Conservation (phyloP, 2,329 filamentous ascomycete species). For the Exserohilum rostratum region DNA sequence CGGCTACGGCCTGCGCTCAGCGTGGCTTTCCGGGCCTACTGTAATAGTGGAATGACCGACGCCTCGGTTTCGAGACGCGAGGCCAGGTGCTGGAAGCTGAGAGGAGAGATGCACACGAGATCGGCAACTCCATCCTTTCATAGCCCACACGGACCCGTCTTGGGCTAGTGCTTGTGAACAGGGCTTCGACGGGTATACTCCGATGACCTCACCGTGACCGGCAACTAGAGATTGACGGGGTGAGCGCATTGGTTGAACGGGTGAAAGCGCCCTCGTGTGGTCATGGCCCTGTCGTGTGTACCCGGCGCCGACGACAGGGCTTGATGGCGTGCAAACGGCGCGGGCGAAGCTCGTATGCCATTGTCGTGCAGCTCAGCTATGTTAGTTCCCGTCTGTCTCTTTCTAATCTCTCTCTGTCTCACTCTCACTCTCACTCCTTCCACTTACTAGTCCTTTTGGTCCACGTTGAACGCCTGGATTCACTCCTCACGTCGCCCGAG, state of each 20-base stretch:
- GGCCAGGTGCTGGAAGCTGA: background rate
- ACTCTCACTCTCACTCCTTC: too few relatives aligned
- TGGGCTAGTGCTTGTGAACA: slow-evolving; percentile 2
- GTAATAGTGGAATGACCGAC: background rate
- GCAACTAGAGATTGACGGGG: background rate
- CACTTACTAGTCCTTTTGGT: background rate
- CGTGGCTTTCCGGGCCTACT: background rate
- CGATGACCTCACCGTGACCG: slow-evolving; percentile 14
- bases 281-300: background rate
- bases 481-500: slow-evolving; percentile 15
- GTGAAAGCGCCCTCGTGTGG: background rate
- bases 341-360: slow-evolving; percentile 5
- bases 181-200: slow-evolving; percentile 1
- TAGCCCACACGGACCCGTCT: background rate
- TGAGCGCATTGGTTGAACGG: slow-evolving; percentile 5
- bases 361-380: slow-evolving; percentile 15
- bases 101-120: background rate
- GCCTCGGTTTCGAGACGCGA: background rate
- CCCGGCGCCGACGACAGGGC: slow-evolving; percentile 4
- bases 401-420: background rate
- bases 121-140: background rate
- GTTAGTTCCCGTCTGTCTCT: background rate
- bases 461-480: slow-evolving; percentile 1
- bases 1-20: too few relatives aligned
- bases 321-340: slow-evolving; percentile 12